These are phyloP conservation scores for Microstegium vimineum DNA, from an alignment of 176 grass and related monocot species.

Conservation along the genomic window DNA sequence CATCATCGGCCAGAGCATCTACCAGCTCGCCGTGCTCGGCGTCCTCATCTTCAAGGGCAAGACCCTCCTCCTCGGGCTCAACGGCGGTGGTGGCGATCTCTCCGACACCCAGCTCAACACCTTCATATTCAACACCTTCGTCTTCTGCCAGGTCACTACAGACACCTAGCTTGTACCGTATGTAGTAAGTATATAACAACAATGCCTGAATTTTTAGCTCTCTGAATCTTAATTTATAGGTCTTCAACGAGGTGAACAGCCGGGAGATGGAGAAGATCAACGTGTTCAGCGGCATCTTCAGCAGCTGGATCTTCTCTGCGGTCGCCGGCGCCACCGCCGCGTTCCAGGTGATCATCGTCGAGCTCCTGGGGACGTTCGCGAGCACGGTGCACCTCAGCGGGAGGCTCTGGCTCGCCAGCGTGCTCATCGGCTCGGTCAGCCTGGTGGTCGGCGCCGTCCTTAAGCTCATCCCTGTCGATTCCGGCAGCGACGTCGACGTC, in stretches of 20 bases:
- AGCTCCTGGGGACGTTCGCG: conserved; percentile 75
- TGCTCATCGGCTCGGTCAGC: conserved; percentile 59
- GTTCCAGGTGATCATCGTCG: conserved; percentile 80
- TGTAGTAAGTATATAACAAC: not conserved
- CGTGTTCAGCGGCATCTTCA: conserved; percentile 70
- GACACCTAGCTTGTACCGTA: not conserved
- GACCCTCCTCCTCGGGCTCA: conserved; percentile 38
- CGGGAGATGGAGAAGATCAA: conserved; percentile 95
- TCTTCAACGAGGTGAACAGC: conserved; percentile 96
- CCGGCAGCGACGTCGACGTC: not conserved
- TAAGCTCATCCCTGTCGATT: conserved; percentile 63
- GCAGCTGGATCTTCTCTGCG: conserved; percentile 70
- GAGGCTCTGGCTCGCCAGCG: conserved; percentile 59
- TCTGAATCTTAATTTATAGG: conserved; percentile 24
- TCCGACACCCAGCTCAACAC: conserved; percentile 56
- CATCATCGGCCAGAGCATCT: conserved; percentile 80
- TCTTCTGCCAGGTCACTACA: conserved; percentile 67
- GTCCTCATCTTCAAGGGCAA: conserved; percentile 62
- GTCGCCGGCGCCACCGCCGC: conserved; percentile 50
- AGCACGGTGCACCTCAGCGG: conserved; percentile 60
- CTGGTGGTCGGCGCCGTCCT: conserved; percentile 58
- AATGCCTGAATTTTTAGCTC: not conserved
- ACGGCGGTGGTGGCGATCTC: not conserved
- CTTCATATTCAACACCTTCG: conserved; percentile 91
- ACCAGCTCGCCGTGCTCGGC: conserved; percentile 78